A percentile compares a stretch with the other conserved stretches of the same genome.
phyloP scores from a whole-genome alignment of 805 yeast species.

The Candida xyloterini region DNA sequence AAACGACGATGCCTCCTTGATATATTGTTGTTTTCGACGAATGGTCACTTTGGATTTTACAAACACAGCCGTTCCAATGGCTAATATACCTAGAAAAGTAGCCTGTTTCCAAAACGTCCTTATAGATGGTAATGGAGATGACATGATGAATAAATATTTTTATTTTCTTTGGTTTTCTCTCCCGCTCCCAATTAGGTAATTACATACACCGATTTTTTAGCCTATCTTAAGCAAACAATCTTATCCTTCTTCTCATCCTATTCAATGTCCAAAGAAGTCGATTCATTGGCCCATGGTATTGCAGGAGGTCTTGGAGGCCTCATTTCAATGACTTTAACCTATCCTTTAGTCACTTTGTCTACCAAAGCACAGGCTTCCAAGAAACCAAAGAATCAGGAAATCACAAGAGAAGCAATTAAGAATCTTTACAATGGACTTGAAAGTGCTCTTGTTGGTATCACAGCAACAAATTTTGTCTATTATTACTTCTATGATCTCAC shows the following conservation, averaged over 20 bases:
- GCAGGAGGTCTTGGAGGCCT: slow-evolving; percentile 96
- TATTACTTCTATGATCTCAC: slow-evolving; percentile 87
- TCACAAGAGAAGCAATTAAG: slow-evolving; percentile 49
- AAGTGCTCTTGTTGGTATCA: slow-evolving; percentile 81
- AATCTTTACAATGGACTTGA: slow-evolving; percentile 86
- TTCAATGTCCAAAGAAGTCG: slow-evolving; percentile 30
- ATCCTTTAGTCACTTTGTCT: slow-evolving; percentile 83
- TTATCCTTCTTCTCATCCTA: background rate
- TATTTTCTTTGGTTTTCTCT: background rate
- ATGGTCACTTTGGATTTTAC: slow-evolving; percentile 36
- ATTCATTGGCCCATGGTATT: slow-evolving; percentile 78
- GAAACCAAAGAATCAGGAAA: slow-evolving; percentile 16
- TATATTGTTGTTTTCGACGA: slow-evolving; percentile 33
- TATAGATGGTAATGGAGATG: slow-evolving; percentile 25
- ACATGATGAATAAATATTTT: slow-evolving; percentile 3
- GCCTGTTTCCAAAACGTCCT: slow-evolving; percentile 34
- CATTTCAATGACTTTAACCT: slow-evolving; percentile 79
- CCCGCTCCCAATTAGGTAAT: background rate
- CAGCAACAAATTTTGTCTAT: slow-evolving; percentile 82
- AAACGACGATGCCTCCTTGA: slow-evolving; percentile 33
- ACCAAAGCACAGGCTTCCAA: slow-evolving; percentile 81
- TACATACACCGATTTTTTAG: slow-evolving; percentile 4
- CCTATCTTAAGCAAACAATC: slow-evolving; percentile 6
- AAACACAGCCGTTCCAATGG: slow-evolving; percentile 33
- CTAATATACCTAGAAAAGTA: slow-evolving; percentile 26